These are phyloP conservation scores for Xanthoconium separans DNA, from an alignment of 1,284 basidiomycete genomes.

Conservation along the genomic window DNA sequence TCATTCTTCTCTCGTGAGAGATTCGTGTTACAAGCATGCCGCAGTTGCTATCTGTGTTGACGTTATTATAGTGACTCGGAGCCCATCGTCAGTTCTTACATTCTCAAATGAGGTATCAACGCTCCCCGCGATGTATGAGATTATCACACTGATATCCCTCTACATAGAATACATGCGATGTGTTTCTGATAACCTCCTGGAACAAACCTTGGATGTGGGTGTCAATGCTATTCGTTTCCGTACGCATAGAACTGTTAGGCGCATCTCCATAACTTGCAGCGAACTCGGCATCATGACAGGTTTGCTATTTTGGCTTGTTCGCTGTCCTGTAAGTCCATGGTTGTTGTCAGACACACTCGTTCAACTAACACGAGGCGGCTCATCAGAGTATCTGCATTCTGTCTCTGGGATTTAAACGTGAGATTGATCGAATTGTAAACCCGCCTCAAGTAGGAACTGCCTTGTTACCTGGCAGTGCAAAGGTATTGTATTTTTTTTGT, in stretches of 20 bases:
- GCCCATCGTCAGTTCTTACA: constrained; percentile 1
- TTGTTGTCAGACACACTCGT: background rate
- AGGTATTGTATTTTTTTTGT: background rate
- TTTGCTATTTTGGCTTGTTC: background rate
- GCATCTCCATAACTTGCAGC: background rate
- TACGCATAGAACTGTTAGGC: background rate
- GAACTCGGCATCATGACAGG: background rate
- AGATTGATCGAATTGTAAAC: background rate
- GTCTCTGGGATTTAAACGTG: background rate
- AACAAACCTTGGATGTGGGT: constrained; percentile 10
- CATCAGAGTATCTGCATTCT: background rate
- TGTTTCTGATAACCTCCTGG: background rate
- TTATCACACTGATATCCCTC: background rate
- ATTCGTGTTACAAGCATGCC: background rate
- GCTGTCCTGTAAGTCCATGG: background rate
- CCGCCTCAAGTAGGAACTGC: background rate
- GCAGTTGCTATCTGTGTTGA: background rate
- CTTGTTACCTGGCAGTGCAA: background rate
- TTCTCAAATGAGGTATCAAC: background rate
- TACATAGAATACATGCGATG: constrained; percentile 7
- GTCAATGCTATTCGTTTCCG: constrained; percentile 4
- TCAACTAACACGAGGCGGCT: background rate
- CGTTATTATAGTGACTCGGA: constrained; percentile 1
- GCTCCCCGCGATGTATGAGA: background rate
- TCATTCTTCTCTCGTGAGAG: background rate